Base-by-base conservation (phyloP, 129 eudicot genomes). In the Chrysanthemum lavandulifolium region DNA sequence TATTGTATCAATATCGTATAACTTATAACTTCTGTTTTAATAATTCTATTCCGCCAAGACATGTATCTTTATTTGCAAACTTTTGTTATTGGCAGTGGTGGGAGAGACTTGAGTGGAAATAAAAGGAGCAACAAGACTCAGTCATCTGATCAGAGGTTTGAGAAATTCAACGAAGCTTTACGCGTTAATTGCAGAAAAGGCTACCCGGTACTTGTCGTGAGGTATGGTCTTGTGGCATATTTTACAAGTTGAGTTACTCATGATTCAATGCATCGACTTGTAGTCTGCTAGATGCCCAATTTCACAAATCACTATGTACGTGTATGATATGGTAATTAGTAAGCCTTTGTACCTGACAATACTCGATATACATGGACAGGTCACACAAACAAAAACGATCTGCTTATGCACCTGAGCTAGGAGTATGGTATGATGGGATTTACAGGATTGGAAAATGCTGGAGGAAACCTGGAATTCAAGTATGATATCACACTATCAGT, bases 131-230 rank as follows among this genome's bases (percentile, higher is more conserved):
- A 83, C 93, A 91, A 91, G 83, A 82, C 69, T 13, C 96, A 88
- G 40, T 84, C 97, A 27, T 88, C 83, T 83, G 91, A 88, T 80
- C 96, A 88, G 80, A 83, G 80, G 76, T 88, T 91, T 76, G 82
- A 78, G 12, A 82, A 82, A 65, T 61, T 45, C 2, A 91, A 91
- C 59, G 86, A 91, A 81, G 83, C 97, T 61, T 76, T 91, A 61
- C 79, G 96, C 7, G 84, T 86, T 65, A 91, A 96, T 75, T 91
- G 97, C 84, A 60, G 68, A 27, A 88, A 88, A 70, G 97, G 97
- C 11, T 88, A 91, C 72, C 97, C 96, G 14, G 91, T 88, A 29
- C 92, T 96, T 29, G 97, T 91, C 27, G 87, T 91, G 25, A 91
- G 97, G 97, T 91, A 77, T 75, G 80, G 57, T 79, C 36, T 14